These are phyloP conservation scores for Penstemon barbatus DNA, from an alignment of 257 asterid species.

Conservation along the genomic window DNA sequence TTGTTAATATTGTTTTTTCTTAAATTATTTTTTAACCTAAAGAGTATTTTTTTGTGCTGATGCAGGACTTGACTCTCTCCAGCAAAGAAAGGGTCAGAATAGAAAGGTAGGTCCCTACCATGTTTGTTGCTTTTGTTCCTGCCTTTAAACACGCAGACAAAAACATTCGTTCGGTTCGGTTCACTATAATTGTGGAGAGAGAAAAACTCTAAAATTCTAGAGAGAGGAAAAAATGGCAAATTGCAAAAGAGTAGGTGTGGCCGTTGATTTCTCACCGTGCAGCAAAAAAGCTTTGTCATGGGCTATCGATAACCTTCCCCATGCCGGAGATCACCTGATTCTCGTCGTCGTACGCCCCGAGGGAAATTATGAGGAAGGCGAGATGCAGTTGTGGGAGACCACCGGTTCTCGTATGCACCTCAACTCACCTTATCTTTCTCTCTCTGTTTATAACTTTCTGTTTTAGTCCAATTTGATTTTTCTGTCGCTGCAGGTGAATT, in stretches of 20 bases:
- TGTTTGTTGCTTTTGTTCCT: too few species aligned
- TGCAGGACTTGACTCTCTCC: too few species aligned
- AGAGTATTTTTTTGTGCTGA: too few species aligned
- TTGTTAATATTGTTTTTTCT: too few species aligned
- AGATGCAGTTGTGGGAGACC: slow-evolving; percentile 92
- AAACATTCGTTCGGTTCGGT: too few species aligned
- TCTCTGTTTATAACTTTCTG: neutral
- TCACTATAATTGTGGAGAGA: neutral
- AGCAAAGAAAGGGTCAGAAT: too few species aligned
- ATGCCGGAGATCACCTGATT: slow-evolving; percentile 74
- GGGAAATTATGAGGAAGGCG: slow-evolving; percentile 71
- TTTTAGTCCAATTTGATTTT: neutral
- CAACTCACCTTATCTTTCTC: neutral
- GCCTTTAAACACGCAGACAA: too few species aligned
- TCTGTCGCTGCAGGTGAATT: neutral
- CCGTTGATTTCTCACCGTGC: slow-evolving; percentile 84
- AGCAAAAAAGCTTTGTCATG: slow-evolving; percentile 74
- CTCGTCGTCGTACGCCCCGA: slow-evolving; percentile 66
- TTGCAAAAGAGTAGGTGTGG: slow-evolving; percentile 71
- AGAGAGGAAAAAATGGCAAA: slow-evolving; percentile 47
- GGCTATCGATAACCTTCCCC: slow-evolving; percentile 64
- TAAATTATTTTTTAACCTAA: too few species aligned
- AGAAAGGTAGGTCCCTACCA: too few species aligned
- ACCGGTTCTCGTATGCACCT: slow-evolving; percentile 86
- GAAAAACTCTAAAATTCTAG: slow-evolving; percentile 10